Base-by-base conservation (phyloP, 2,329 filamentous ascomycete species). In the Alternaria sp. region DNA sequence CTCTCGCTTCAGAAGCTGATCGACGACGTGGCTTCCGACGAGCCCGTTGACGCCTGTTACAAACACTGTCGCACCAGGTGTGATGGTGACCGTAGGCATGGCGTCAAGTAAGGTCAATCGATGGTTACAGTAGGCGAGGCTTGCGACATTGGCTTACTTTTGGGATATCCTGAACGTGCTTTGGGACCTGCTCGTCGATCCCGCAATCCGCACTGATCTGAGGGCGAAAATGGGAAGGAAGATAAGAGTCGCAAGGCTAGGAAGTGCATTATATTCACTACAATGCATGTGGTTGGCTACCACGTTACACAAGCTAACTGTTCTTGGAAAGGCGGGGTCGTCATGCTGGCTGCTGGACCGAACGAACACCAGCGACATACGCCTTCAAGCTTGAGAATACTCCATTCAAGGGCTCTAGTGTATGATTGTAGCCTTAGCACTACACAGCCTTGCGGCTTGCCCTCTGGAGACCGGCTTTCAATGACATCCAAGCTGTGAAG, bases 41-140 rank as follows among this genome's bases (percentile, higher is more conserved):
- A 79, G 65, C 12, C 79, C 78, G 61, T 77, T 80, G 7, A 69
- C 74, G 11, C 78, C 79, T 0, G 79, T 81, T 3, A 81, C 75
- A 9, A 81, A 71, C 26, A 81, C 53, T 5, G 64, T 72, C 18
- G 71, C 67, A 30, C 73, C 75, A 5, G 74, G 70, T 1, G 70
- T 54, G 15, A 77, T 60, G 15, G 64, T 56, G 15, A 70, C 59
- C 9, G 66, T 64, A 49, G 64, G 60, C 67, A 74, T 74, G 23
- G 7, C 61, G 59, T 14, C 15, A 9, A 44, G 11, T n/a, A 18
- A 44, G 8, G 46, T 26, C 53, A 5, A 18, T 6, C 49, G 11
- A 37, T 8, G 11, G 47, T 50, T 57, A 41, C 58, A 58, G 61
- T 43, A 63, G 58, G 45, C 12, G 47, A 26, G 41, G 50, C 59